Evolutionary conservation across 768 basidiomycete genomes (phyloP).

Genomic region (Boletus sensibilis): DNA sequence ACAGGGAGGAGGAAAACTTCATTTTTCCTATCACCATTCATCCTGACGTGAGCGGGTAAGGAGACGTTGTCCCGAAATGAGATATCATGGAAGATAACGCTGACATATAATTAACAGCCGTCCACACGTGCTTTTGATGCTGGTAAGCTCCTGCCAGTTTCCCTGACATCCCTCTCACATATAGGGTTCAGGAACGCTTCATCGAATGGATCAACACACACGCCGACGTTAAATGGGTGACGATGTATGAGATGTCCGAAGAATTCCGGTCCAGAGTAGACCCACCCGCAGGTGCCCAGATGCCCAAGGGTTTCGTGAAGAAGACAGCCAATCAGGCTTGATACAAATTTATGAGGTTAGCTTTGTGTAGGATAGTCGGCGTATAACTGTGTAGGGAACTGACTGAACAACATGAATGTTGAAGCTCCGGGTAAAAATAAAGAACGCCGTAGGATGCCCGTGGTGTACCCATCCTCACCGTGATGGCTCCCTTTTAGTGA

Average conservation of each 20-base stretch:
- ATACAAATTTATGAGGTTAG: not conserved
- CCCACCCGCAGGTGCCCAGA: constrained; percentile 48
- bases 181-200: constrained; percentile 54
- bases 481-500: constrained; percentile 1
- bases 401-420: not conserved
- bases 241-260: constrained; percentile 64
- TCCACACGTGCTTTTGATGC: constrained; percentile 72
- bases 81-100: not conserved
- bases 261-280: constrained; percentile 56
- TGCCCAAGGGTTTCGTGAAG: constrained; percentile 47
- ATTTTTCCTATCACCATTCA: constrained; percentile 80
- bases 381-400: not conserved
- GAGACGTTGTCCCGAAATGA: not conserved
- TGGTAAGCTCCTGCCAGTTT: constrained; percentile 38
- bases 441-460: constrained; percentile 7
- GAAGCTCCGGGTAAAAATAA: constrained; percentile 1
- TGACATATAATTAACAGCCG: constrained; percentile 36
- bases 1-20: constrained; percentile 60
- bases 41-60: constrained; percentile 71
- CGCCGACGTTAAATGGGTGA: constrained; percentile 67
- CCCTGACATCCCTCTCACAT: not conserved
- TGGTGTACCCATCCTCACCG: not conserved
- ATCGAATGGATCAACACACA: constrained; percentile 75
- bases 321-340: not conserved
- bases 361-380: constrained; percentile 6